These are phyloP conservation scores for Talaromyces sp. DNA, from an alignment of 2,329 filamentous ascomycete species.

Conservation along the genomic window DNA sequence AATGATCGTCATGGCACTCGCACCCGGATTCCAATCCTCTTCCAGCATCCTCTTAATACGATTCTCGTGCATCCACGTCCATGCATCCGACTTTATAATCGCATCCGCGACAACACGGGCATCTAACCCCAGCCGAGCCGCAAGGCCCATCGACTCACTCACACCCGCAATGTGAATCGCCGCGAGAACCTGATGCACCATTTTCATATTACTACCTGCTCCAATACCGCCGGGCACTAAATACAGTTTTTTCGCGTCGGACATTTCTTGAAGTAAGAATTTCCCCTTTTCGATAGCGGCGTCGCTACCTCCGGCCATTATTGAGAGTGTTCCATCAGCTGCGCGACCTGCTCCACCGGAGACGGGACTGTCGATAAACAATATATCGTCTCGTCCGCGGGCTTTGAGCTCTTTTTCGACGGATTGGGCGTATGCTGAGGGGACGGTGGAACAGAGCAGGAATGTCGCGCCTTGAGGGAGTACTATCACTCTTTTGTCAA, in stretches of 20 bases:
- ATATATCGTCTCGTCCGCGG: conserved; percentile 59
- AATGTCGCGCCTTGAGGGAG: conserved; percentile 60
- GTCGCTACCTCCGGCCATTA: conserved; percentile 65
- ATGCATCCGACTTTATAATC: conserved; percentile 49
- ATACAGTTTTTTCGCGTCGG: conserved; percentile 58
- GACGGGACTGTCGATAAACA: conserved; percentile 68
- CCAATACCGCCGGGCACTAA: conserved; percentile 60
- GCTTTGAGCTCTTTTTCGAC: conserved; percentile 57
- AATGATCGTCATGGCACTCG: conserved; percentile 60
- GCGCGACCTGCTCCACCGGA: conserved; percentile 68
- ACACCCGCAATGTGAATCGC: conserved; percentile 61
- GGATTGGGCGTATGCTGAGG: conserved; percentile 62
- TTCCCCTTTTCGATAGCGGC: conserved; percentile 57
- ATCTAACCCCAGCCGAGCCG: conserved; percentile 55
- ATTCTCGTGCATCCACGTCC: conserved; percentile 63
- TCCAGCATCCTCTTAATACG: conserved; percentile 55
- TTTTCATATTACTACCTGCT: conserved; percentile 60
- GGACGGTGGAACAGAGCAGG: conserved; percentile 68
- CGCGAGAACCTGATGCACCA: conserved; percentile 62
- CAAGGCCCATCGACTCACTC: conserved; percentile 61
- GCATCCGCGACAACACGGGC: conserved; percentile 41
- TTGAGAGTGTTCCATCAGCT: conserved; percentile 68
- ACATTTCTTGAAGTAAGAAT: conserved; percentile 62
- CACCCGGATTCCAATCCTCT: conserved; percentile 53
- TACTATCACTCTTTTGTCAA: conserved; percentile 25